Percentiles rank a stretch among this genome's conserved stretches.
These are phyloP conservation scores for Gyrodon lividus DNA, from an alignment of 768 basidiomycete genomes.

Conservation along the genomic window DNA sequence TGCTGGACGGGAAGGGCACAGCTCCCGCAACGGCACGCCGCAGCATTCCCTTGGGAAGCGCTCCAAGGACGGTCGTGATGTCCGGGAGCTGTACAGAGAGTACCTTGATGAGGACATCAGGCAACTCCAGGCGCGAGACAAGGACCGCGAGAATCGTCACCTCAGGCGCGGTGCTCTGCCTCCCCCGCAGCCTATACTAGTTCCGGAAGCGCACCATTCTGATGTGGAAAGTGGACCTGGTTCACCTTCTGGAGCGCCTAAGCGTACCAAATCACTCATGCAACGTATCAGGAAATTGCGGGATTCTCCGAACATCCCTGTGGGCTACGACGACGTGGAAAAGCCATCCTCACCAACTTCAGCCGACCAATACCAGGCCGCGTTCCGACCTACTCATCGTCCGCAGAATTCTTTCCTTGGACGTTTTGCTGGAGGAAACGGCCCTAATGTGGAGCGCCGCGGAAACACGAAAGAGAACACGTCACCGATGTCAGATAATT, in stretches of 20 bases:
- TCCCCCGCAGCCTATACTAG: slow-evolving; percentile 82
- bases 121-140: slow-evolving; percentile 25
- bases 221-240: slow-evolving; percentile 37
- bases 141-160: slow-evolving; percentile 38
- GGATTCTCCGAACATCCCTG: slow-evolving; percentile 79
- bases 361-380: slow-evolving; percentile 26
- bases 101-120: slow-evolving; percentile 40
- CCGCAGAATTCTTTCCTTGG: slow-evolving; percentile 77
- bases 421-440: slow-evolving; percentile 50
- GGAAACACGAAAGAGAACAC: slow-evolving; percentile 37
- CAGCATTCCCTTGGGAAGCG: slow-evolving; percentile 36
- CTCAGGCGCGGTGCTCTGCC: slow-evolving; percentile 59
- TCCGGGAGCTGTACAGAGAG: slow-evolving; percentile 45
- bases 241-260: slow-evolving; percentile 49
- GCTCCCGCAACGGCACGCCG: slow-evolving; percentile 36
- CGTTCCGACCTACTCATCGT: slow-evolving; percentile 61
- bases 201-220: slow-evolving; percentile 50
- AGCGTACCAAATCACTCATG: slow-evolving; percentile 81
- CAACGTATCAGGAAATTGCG: slow-evolving; percentile 89
- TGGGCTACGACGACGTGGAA: slow-evolving; percentile 43
- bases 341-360: slow-evolving; percentile 47
- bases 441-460: slow-evolving; percentile 27
- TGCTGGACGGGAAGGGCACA: slow-evolving; percentile 56
- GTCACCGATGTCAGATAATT: slow-evolving; percentile 30
- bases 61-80: slow-evolving; percentile 50